Evolutionary conservation across 1,284 basidiomycete genomes (phyloP).

Genomic region (Tilletia indica): DNA sequence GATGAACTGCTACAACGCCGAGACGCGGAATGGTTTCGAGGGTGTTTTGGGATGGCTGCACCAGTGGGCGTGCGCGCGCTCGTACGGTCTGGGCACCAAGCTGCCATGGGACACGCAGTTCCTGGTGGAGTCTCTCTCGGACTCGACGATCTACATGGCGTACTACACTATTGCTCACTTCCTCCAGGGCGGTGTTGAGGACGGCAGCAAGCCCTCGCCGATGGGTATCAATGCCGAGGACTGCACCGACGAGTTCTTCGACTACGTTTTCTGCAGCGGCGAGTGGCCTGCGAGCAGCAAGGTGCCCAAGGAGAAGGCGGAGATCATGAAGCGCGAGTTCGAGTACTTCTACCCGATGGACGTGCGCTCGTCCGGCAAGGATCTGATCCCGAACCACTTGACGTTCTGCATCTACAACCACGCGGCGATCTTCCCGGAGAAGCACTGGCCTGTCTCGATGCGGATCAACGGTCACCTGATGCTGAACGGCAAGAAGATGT

Average conservation of each 20-base stretch:
- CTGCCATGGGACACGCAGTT: constrained; percentile 96
- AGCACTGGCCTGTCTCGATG: constrained; percentile 89
- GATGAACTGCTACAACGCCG: constrained; percentile 86
- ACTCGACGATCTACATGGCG: constrained; percentile 98
- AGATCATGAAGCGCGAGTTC: constrained; percentile 85
- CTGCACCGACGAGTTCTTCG: constrained; percentile 97
- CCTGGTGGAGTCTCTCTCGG: constrained; percentile 92
- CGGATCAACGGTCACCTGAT: constrained; percentile 94
- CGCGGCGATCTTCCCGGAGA: constrained; percentile 86
- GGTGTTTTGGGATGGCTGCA: constrained; percentile 91
- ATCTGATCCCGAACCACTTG: constrained; percentile 92
- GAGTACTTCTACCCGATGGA: constrained; percentile 98
- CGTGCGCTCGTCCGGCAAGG: constrained; percentile 95
- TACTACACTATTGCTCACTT: constrained; percentile 84
- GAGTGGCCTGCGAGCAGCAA: constrained; percentile 69
- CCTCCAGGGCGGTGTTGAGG: constrained; percentile 64
- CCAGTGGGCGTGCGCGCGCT: constrained; percentile 97
- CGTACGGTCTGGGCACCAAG: constrained; percentile 92
- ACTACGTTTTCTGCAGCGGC: constrained; percentile 80
- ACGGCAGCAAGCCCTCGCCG: constrained; percentile 76
- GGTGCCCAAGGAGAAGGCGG: constrained; percentile 73
- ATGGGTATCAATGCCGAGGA: constrained; percentile 83
- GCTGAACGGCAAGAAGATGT: constrained; percentile 99
- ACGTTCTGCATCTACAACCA: constrained; percentile 95
- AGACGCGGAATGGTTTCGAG: constrained; percentile 90